Evolutionary conservation across 805 yeast genomes (phyloP).

Genomic region (Pichia manshurica): DNA sequence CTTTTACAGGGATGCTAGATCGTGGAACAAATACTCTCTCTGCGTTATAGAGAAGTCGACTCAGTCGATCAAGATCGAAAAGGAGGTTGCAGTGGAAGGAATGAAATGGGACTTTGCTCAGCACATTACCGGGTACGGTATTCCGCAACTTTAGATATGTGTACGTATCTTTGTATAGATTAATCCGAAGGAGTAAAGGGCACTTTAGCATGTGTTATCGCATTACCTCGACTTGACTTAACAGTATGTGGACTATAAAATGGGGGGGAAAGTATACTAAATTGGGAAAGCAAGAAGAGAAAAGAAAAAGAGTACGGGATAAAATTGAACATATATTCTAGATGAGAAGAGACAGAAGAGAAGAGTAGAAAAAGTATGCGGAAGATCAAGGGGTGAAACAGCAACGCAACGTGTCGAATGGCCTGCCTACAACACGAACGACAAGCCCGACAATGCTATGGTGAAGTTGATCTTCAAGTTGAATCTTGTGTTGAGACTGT

Average conservation of each 20-base stretch:
- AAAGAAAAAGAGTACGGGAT: too few relatives aligned
- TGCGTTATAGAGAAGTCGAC: slow-evolving; percentile 65
- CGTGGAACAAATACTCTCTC: slow-evolving; percentile 76
- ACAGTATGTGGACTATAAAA: too few relatives aligned
- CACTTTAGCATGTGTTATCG: too few relatives aligned
- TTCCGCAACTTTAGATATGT: slow-evolving; percentile 27
- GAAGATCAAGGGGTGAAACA: too few relatives aligned
- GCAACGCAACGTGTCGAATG: too few relatives aligned
- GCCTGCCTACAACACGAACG: slow-evolving; percentile 27
- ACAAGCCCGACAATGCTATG: slow-evolving; percentile 51
- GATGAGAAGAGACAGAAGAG: too few relatives aligned
- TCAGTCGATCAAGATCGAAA: slow-evolving; percentile 50
- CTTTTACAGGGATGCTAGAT: slow-evolving; percentile 94
- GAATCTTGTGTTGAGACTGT: slow-evolving; percentile 31
- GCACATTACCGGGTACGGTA: slow-evolving; percentile 84
- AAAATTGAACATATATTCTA: too few relatives aligned
- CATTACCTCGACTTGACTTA: too few relatives aligned
- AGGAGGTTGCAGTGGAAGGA: slow-evolving; percentile 58
- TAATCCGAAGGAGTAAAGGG: neutral
- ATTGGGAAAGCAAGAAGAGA: too few relatives aligned
- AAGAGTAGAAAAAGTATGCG: too few relatives aligned
- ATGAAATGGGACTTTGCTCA: slow-evolving; percentile 90
- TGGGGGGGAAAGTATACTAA: too few relatives aligned
- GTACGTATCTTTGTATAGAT: slow-evolving; percentile 8
- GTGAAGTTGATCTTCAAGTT: slow-evolving; percentile 43